phyloP scores from a whole-genome alignment of 371 early-diverging fungal genomes.

The Apophysomyces ossiformis region DNA sequence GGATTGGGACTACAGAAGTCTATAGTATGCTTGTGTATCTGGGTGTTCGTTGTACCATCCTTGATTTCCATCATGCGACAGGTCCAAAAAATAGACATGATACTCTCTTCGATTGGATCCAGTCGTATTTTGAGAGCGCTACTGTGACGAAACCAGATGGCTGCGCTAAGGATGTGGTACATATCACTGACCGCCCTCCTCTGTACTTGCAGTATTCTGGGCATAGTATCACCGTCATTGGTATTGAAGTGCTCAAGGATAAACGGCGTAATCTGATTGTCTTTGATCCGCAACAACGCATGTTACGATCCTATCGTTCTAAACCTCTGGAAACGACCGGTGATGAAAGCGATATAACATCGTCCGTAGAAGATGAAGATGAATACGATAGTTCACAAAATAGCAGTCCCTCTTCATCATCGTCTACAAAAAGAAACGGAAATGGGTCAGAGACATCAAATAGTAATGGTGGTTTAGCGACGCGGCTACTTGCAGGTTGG shows the following conservation, averaged over 20 bases:
- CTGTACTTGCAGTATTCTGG: constrained; percentile 81
- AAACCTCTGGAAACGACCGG: not conserved
- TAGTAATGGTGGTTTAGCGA: constrained; percentile 13
- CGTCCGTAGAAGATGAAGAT: constrained; percentile 22
- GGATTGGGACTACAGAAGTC: constrained; percentile 84
- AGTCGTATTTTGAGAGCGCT: constrained; percentile 50
- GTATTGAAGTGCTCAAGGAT: constrained; percentile 59
- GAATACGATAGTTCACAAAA: constrained; percentile 13
- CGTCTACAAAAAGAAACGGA: constrained; percentile 9
- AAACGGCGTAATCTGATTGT: constrained; percentile 61
- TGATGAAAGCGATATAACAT: not conserved
- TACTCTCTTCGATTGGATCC: constrained; percentile 59
- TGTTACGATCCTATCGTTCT: constrained; percentile 36
- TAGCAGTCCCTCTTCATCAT: not conserved
- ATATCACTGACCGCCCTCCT: constrained; percentile 63
- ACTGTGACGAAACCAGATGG: constrained; percentile 4
- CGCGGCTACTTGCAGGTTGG: constrained; percentile 19
- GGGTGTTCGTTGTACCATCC: constrained; percentile 63
- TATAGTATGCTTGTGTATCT: constrained; percentile 66
- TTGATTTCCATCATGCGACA: constrained; percentile 73
- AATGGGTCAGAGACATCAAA: not conserved
- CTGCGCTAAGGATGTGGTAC: constrained; percentile 18
- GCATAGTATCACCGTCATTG: constrained; percentile 74
- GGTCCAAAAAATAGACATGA: constrained; percentile 65
- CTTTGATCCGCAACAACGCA: constrained; percentile 69